Conservation (phyloP, 2,329 filamentous ascomycete genomes). For the Apiospora malaysiana region DNA sequence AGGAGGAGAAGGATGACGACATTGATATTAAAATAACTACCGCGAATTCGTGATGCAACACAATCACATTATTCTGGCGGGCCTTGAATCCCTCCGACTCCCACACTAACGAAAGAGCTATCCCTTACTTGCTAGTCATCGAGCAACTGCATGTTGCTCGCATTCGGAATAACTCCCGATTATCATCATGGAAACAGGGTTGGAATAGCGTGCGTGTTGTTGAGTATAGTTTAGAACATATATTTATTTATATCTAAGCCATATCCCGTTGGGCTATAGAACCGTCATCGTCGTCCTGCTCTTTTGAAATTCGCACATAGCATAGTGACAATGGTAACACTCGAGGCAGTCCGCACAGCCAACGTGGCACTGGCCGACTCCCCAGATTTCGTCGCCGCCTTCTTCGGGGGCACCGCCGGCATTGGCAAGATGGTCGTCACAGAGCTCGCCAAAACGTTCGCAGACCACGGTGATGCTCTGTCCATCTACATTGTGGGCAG, state of each 20-base stretch:
- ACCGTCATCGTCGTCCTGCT: not conserved
- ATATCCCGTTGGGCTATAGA: not conserved
- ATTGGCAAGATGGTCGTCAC: conserved; percentile 29
- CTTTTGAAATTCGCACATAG: not conserved
- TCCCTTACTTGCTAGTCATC: too few species aligned
- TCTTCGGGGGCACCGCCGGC: conserved; percentile 31
- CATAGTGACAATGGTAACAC: conserved; percentile 22
- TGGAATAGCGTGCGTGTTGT: too few species aligned
- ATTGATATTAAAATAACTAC: not conserved
- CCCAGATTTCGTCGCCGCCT: conserved; percentile 29
- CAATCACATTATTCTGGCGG: not conserved
- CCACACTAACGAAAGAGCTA: too few species aligned
- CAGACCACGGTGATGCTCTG: conserved; percentile 29
- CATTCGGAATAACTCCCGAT: not conserved
- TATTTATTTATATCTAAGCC: not conserved
- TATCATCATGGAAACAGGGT: not conserved
- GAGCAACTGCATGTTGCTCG: not conserved
- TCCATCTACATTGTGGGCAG: not conserved
- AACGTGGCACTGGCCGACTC: conserved; percentile 25
- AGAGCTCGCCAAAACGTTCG: conserved; percentile 27
- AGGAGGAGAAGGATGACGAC: not conserved
- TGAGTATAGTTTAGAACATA: not conserved
- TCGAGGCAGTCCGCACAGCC: conserved; percentile 25
- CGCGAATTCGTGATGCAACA: not conserved
- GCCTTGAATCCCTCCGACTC: not conserved